Evolutionary conservation across 495 filamentous ascomycete genomes (phyloP).

Genomic region (Penicillium egyptiacum): DNA sequence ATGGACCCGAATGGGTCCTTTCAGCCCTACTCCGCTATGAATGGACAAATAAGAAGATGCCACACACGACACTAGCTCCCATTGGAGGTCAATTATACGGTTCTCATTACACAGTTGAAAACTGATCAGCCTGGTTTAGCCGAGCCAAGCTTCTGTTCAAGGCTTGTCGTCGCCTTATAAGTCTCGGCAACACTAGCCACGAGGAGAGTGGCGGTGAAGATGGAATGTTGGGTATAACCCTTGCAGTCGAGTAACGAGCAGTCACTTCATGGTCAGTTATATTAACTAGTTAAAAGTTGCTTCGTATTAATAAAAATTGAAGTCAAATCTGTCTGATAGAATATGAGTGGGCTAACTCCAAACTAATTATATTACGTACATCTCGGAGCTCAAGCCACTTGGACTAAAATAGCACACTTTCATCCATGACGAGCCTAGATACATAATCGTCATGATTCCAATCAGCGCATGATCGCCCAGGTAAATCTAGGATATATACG

Average conservation of each 20-base stretch:
- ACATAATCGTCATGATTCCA: not conserved
- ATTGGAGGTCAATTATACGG: constrained; percentile 7
- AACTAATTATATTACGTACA: not conserved
- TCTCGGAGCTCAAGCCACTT: not conserved
- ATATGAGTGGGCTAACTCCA: not conserved
- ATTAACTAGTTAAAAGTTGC: too few species aligned
- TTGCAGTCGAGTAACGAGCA: not conserved
- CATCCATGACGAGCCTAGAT: too few species aligned
- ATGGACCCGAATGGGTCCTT: constrained; percentile 13
- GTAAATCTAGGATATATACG: not conserved
- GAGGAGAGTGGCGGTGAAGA: constrained; percentile 23
- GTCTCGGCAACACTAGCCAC: constrained; percentile 18
- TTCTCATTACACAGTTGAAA: constrained; percentile 11
- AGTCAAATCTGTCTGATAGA: not conserved
- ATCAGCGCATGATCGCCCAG: not conserved
- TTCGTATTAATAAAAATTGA: not conserved
- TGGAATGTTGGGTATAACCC: not conserved
- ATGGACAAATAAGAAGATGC: constrained; percentile 13
- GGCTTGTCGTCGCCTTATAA: constrained; percentile 32
- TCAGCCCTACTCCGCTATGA: constrained; percentile 27
- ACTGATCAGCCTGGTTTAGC: constrained; percentile 9
- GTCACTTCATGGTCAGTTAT: too few species aligned
- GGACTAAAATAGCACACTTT: not conserved
- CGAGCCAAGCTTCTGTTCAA: constrained; percentile 37
- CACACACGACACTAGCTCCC: not conserved